Evolutionary conservation across 345 rosid genomes (phyloP).

Genomic region (Acer saccharum): DNA sequence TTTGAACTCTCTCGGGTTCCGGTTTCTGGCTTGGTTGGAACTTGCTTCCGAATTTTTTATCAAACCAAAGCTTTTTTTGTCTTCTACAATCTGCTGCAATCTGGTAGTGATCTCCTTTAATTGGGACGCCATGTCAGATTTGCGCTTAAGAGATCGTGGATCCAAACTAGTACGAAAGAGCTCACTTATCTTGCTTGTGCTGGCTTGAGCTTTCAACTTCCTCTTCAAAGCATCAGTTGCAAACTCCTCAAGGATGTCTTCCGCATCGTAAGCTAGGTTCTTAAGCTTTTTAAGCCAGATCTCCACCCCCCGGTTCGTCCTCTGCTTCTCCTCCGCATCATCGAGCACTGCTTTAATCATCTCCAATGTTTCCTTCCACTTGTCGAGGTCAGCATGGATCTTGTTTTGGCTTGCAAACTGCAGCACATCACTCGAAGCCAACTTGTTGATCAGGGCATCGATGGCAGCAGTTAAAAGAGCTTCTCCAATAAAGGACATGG

Average conservation of each 20-base stretch:
- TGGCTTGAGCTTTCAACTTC: neutral
- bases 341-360: neutral
- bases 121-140: neutral
- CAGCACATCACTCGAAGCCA: constrained; percentile 3
- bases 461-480: neutral
- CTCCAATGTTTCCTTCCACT: constrained; percentile 6
- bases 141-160: neutral
- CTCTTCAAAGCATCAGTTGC: neutral
- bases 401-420: neutral
- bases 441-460: neutral
- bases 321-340: constrained; percentile 24
- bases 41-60: neutral
- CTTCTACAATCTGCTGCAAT: neutral
- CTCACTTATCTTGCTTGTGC: neutral
- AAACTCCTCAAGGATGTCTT: constrained; percentile 31
- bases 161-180: neutral
- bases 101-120: neutral
- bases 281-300: constrained; percentile 20
- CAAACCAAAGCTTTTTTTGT: neutral
- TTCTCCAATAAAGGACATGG: neutral
- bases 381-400: neutral
- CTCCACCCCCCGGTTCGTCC: neutral
- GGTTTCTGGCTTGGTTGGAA: no score
- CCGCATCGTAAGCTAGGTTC: constrained; percentile 19
- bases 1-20: no score